Evolutionary conservation across 2,329 filamentous ascomycete genomes (phyloP), one percentile per base, ranked within the genome.

Genomic region (Epichloe brachyelytri): DNA sequence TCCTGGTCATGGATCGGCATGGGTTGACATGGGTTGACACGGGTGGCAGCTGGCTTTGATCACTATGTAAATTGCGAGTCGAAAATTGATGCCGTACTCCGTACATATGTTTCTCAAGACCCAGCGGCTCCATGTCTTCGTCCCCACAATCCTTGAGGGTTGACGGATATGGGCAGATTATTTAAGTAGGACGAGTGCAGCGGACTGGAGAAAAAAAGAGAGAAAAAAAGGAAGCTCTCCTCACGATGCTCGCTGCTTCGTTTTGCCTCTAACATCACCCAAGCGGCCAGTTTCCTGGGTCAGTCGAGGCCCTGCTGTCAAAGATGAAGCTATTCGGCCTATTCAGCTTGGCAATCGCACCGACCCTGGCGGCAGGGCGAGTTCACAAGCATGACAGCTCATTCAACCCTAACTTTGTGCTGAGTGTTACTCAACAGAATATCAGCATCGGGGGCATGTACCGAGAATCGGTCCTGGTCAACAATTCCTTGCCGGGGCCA

Each of bases 401-500:
- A 19, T 70, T 69, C 43, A 46, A 52, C 3, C 75, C 75, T 5
- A 69, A 77, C 53, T 62, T 69, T 51, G 63, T 75, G 19, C 68
- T 79, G n/a, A 64, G 66, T 19, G 66, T 74, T 2, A 70, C 72
- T 5, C 59, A 67, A 19, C 59, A 66, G 47, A 63, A 71, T n/a
- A 61, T 73, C 39, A 41, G 48, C 30, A 44, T 59, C 2, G 56
- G 52, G 10, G 54, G 59, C 49, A 50, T 54, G 62, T 22, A 51
- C 46, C 10, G 46, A 17, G 20, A 33, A 20, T 38, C 54, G n/a
- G 62, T 64, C 0, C 61, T 73, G 46, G 70, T 79, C 53, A 80
- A 80, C 56, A 74, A 73, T 39, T 73, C 74, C 0, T 66, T 68
- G 19, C 77, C 77, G 2, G 77, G 75, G 1, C 77, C 78, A 1